Evolutionary conservation across 805 yeast species (phyloP), one percentile per base, ranked within the genome.

Genomic region (Yarrowia sp.): DNA sequence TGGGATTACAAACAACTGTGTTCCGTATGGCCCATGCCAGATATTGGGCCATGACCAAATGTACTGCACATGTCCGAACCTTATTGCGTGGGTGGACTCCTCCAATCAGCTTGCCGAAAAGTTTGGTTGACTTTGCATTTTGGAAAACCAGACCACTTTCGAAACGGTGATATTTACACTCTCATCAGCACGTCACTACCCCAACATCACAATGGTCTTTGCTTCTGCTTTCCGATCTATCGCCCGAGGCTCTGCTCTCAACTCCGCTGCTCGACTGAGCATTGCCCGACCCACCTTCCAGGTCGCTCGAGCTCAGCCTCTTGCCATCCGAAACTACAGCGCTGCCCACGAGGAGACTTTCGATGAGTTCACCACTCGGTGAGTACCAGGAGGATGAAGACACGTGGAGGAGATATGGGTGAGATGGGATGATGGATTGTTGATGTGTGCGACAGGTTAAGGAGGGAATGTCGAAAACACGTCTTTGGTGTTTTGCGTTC

Each of bases 351-450:
- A 89, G 75, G 97, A 91, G 80, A 85, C 96, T 61, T 92, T 89
- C 68, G 97, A 91, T 79, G 97, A 92, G 80, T 91, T 90, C 82
- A 90, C 96, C 61, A 81, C 82, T 66, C 82, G 90, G 86, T 84
- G 81, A 66, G 81, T 63, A 70, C 21, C 14, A 22, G 24, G 18
- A n/a, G 14, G 31, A 42, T 4, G 21, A 16, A 12, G 10, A n/a
- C 19, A 31, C 19, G 51, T 18, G 12, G 25, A 14, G n/a, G n/a
- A n/a, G n/a, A n/a, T n/a, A n/a, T n/a, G n/a, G 18, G 13, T 14
- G 49, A 14, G 36, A 12, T 16, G 0, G 6, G 49, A 10, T 9
- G 24, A 18, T 16, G 14, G 18, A 19, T 2, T 6, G 42, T 21
- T n/a, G 42, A 38, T 13, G 7, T 4, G 12, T 3, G 22, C n/a